Percentiles rank a stretch among this genome's conserved stretches.
Conservation (phyloP, 2,329 filamentous ascomycete genomes). For the Aspergillus melleus region DNA sequence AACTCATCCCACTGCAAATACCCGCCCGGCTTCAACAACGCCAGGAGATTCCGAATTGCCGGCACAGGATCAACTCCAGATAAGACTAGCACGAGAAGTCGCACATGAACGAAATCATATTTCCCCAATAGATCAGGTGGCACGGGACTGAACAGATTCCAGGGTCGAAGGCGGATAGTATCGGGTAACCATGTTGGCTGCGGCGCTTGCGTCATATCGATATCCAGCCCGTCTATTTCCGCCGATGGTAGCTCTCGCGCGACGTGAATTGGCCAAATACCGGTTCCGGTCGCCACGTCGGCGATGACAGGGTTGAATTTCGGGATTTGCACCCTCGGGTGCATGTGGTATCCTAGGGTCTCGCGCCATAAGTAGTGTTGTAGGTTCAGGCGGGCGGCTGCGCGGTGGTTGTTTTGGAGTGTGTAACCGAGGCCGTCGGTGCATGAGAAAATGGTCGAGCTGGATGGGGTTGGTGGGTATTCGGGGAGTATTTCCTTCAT, state of each 20-base stretch:
- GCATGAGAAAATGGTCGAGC: background rate
- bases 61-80: slow-evolving; percentile 12
- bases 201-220: slow-evolving; percentile 24
- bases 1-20: slow-evolving; percentile 34
- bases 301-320: slow-evolving; percentile 15
- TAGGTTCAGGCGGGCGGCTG: slow-evolving; percentile 23
- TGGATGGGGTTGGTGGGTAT: background rate
- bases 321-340: slow-evolving; percentile 24
- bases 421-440: slow-evolving; percentile 9
- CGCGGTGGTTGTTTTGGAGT: slow-evolving; percentile 11
- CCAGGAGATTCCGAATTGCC: slow-evolving; percentile 20
- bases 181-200: slow-evolving; percentile 22
- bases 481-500: background rate
- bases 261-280: slow-evolving; percentile 28
- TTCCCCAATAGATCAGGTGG: slow-evolving; percentile 18
- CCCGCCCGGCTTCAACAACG: slow-evolving; percentile 29
- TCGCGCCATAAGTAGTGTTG: slow-evolving; percentile 33
- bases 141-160: slow-evolving; percentile 24
- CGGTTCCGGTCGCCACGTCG: slow-evolving; percentile 31
- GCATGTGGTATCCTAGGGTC: slow-evolving; percentile 26
- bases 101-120: slow-evolving; percentile 26
- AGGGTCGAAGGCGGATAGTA: slow-evolving; percentile 11
- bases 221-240: slow-evolving; percentile 25
- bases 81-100: slow-evolving; percentile 13
- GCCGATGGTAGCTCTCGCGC: slow-evolving; percentile 18